Evolutionary conservation across 768 basidiomycete species (phyloP).

Genomic region (Lactifluus piperatus): DNA sequence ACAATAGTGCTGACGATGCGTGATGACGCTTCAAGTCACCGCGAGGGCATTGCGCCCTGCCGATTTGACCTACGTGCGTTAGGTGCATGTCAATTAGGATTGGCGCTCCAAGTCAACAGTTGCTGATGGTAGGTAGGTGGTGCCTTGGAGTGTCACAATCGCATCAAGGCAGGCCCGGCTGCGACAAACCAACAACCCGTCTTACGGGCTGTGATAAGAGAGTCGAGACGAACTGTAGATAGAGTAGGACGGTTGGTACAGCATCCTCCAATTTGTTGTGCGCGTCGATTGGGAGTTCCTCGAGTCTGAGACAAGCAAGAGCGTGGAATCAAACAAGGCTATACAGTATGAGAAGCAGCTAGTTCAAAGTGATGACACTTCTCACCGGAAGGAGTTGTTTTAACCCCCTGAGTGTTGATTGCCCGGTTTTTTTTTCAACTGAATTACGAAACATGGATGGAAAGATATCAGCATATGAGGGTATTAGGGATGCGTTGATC

Average conservation of each 20-base stretch:
- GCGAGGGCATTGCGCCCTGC: not conserved
- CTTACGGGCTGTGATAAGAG: not conserved
- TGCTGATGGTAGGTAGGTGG: not conserved
- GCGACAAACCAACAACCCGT: not conserved
- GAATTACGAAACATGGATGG: not conserved
- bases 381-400: not conserved
- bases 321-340: not conserved
- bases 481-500: not conserved
- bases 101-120: not conserved
- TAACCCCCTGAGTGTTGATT: not conserved
- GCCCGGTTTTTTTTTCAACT: not conserved
- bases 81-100: not conserved
- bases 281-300: not conserved
- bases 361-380: not conserved
- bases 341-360: not conserved
- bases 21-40: not conserved
- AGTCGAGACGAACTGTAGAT: not conserved
- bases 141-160: not conserved
- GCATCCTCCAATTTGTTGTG: not conserved
- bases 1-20: not conserved
- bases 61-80: not conserved
- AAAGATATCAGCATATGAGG: not conserved
- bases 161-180: not conserved
- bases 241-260: not conserved
- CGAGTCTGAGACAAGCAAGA: not conserved